Evolutionary conservation across 345 rosid genomes (phyloP), one percentile per base, ranked within the genome.

Genomic region (Carallia brachiata): DNA sequence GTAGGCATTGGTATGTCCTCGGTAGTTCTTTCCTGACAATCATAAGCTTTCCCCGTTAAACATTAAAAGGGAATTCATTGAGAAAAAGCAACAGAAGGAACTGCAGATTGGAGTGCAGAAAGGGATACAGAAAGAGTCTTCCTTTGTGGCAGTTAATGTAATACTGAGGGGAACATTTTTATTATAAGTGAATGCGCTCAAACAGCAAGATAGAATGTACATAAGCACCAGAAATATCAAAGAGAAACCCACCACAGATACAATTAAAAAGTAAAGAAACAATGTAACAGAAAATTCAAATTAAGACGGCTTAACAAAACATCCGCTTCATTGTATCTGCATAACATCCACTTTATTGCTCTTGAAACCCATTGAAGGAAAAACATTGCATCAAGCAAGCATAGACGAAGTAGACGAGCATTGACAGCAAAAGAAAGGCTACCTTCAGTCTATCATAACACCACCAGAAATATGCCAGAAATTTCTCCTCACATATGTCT

Each of bases 391-490:
- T 39, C 13, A 36, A 62, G 2, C 50, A 62, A 44, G 8, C 7
- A 27, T 50, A 62, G 27, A 48, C 19, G 31, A 32, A 63, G 60
- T 27, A 13, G 31, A 19, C 54, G 2, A 52, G 28, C 27, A 17
- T 59, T n/a, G 13, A 13, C 44, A 39, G 65, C 10, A 23, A 36
- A 36, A 52, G 52, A 56, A 65, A 2, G 18, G 66, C 40, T 71
- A 92, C 99, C 97, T 95, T 95, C n/a, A 95, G 86, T 61, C 84
- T 85, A 65, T 84, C 85, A 73, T 79, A 90, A 78, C 99, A 95
- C 91, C 92, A 90, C 99, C 99, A 92, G 80, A 95, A 95, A 83
- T 95, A 92, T 23, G 86, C 84, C 82, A 95, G 73, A 82, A 86
- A 95, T 58, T 92, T 95, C 80, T 89, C 96, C 81, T 89, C 86